phyloP scores from a whole-genome alignment of 352 stramenopile genomes.

The Globisporangium okanoganense region DNA sequence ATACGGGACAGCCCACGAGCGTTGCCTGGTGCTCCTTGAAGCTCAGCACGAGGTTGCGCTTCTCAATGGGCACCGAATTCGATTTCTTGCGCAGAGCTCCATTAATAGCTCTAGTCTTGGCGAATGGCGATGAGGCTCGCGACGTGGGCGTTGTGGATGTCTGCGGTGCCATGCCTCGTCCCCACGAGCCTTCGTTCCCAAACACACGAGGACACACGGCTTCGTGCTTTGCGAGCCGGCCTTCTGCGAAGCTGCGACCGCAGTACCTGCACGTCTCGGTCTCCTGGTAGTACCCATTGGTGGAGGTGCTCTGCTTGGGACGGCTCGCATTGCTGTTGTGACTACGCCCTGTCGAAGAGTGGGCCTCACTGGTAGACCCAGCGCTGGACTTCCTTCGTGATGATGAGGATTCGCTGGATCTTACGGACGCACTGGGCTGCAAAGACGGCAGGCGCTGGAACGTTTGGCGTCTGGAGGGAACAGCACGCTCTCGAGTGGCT shows the following conservation, averaged over 20 bases:
- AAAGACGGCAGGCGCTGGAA: neutral
- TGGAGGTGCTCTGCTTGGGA: neutral
- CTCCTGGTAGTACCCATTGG: slow-evolving; percentile 16
- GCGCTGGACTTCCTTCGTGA: slow-evolving; percentile 6
- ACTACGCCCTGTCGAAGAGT: neutral
- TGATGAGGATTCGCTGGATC: slow-evolving; percentile 8
- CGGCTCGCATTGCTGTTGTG: neutral
- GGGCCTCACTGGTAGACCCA: slow-evolving; percentile 1
- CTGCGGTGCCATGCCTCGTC: slow-evolving; percentile 32
- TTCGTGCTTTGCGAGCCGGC: slow-evolving; percentile 77
- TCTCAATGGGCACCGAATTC: slow-evolving; percentile 26
- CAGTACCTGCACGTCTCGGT: slow-evolving; percentile 79
- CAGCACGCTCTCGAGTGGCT: neutral
- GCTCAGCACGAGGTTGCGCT: slow-evolving; percentile 64
- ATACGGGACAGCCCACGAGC: slow-evolving; percentile 78
- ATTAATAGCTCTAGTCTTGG: neutral
- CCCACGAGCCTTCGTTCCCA: slow-evolving; percentile 69
- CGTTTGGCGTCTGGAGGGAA: neutral
- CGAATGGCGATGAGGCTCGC: neutral
- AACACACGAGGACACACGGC: slow-evolving; percentile 77
- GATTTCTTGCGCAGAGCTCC: slow-evolving; percentile 5
- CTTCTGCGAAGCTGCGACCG: slow-evolving; percentile 73
- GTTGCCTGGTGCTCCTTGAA: slow-evolving; percentile 78
- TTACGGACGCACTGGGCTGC: neutral
- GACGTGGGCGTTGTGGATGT: neutral